Evolutionary conservation across 345 rosid genomes (phyloP), one percentile per base, ranked within the genome.

Genomic region (Cardamine occulta): DNA sequence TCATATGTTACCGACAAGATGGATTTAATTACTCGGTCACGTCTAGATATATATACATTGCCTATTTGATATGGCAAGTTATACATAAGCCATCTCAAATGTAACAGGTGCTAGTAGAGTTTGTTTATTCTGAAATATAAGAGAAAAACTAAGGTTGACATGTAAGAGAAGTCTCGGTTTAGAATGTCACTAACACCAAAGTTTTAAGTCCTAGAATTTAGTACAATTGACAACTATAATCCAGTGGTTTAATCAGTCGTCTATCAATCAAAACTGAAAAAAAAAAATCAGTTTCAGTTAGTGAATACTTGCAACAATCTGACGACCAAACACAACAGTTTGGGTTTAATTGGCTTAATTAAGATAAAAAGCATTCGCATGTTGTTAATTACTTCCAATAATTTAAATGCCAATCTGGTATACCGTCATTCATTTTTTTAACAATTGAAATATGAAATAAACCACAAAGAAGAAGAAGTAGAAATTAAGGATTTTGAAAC

Each of bases 1-100:
- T 67, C 60, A 23, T 58, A 39, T 68, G 45, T 60, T 17, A 45
- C 59, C 59, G 75, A 69, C 70, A 68, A 61, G 3, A 53, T 61
- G 31, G 23, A 68, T 52, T 51, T 52, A 74, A 13, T 6, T 23
- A n/a, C 7, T 28, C 66, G 68, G 29, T 75, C 23, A 32, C 18
- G 40, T 74, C 54, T 66, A 75, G 14, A 54, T 26, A 59, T 26
- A 59, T 18, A 39, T 37, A 13, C 23, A 48, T 23, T 53, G 14
- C 37, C 29, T 58, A 40, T 53, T 29, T 42, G 15, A 64, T 74
- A 31, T 74, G 56, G 70, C 55, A 12, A 5, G 44, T 42, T 63
- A 42, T 19, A 53, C 8, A 29, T 42, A 29, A 40, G 65, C 56
- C 39, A 53, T 51, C 18, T 52, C 28, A 14, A 54, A 40, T 29